A percentile compares a stretch with the other conserved stretches of the same genome.
Evolutionary conservation across 768 basidiomycete species (phyloP).

Genomic region (Tricholomella constricta): DNA sequence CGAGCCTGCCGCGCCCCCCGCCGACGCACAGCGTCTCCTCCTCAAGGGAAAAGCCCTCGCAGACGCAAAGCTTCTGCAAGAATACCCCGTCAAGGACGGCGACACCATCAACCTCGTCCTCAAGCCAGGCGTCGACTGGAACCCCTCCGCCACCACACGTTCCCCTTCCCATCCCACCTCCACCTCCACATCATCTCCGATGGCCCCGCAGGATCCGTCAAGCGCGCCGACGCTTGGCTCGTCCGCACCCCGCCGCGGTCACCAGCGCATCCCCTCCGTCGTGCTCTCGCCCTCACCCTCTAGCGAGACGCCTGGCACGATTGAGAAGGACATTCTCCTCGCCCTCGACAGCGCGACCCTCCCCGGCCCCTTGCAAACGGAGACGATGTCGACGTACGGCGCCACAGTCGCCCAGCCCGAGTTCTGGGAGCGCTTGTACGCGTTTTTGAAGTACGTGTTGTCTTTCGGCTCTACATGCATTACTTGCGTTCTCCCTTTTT

Average conservation of each 20-base stretch:
- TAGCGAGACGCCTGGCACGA: slow-evolving; percentile 31
- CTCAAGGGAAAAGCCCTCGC: slow-evolving; percentile 94
- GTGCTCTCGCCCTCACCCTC: slow-evolving; percentile 80
- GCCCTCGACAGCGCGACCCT: slow-evolving; percentile 59
- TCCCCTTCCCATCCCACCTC: slow-evolving; percentile 16
- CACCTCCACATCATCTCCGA: slow-evolving; percentile 21
- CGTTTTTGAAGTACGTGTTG: slow-evolving; percentile 59
- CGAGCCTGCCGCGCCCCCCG: slow-evolving; percentile 69
- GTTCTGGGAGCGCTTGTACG: slow-evolving; percentile 76
- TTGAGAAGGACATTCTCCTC: slow-evolving; percentile 68
- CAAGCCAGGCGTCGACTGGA: slow-evolving; percentile 74
- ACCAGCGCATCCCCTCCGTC: slow-evolving; percentile 74
- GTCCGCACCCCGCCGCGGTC: slow-evolving; percentile 39
- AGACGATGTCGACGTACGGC: slow-evolving; percentile 60
- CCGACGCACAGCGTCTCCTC: slow-evolving; percentile 81
- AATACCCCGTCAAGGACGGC: slow-evolving; percentile 82
- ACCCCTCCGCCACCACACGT: slow-evolving; percentile 45
- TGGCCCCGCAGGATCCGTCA: too few species aligned
- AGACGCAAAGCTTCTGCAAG: slow-evolving; percentile 86
- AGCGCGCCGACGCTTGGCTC: slow-evolving; percentile 22
- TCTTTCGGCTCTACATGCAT: background rate
- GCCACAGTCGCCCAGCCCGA: slow-evolving; percentile 69
- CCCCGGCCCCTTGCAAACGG: slow-evolving; percentile 43
- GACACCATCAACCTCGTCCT: slow-evolving; percentile 86
- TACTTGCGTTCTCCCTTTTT: background rate